Conservation (phyloP, 2,329 filamentous ascomycete species). For the Phoma herbarum region DNA sequence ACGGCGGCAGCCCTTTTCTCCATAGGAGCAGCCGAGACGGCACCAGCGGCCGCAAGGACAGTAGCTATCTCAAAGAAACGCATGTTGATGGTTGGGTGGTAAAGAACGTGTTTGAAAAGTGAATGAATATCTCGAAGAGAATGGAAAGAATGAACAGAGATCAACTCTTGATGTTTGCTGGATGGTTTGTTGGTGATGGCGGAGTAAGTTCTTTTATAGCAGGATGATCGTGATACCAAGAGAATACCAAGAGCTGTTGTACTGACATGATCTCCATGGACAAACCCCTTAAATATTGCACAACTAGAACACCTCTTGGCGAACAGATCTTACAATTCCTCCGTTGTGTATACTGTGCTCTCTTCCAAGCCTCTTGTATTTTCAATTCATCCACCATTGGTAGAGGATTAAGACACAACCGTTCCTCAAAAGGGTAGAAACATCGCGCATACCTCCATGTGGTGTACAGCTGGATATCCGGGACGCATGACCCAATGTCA, state of each 20-base stretch:
- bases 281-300: constrained; percentile 31
- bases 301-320: constrained; percentile 19
- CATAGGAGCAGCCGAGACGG: constrained; percentile 34
- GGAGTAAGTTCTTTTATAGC: constrained; percentile 21
- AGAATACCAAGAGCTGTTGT: constrained; percentile 17
- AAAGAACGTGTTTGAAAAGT: constrained; percentile 20
- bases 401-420: constrained; percentile 11
- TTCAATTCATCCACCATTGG: constrained; percentile 37
- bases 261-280: constrained; percentile 22
- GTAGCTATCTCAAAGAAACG: constrained; percentile 38
- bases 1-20: constrained; percentile 40
- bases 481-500: constrained; percentile 16
- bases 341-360: constrained; percentile 23
- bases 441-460: constrained; percentile 10
- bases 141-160: constrained; percentile 30
- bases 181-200: constrained; percentile 1
- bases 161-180: constrained; percentile 27
- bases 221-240: constrained; percentile 19
- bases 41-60: constrained; percentile 39
- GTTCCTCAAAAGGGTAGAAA: constrained; percentile 10
- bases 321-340: constrained; percentile 21
- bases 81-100: constrained; percentile 30
- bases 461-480: constrained; percentile 12
- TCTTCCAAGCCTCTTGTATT: constrained; percentile 3
- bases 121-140: constrained; percentile 21